Evolutionary conservation across 768 basidiomycete genomes (phyloP).

Genomic region (Kondoa malvinella): DNA sequence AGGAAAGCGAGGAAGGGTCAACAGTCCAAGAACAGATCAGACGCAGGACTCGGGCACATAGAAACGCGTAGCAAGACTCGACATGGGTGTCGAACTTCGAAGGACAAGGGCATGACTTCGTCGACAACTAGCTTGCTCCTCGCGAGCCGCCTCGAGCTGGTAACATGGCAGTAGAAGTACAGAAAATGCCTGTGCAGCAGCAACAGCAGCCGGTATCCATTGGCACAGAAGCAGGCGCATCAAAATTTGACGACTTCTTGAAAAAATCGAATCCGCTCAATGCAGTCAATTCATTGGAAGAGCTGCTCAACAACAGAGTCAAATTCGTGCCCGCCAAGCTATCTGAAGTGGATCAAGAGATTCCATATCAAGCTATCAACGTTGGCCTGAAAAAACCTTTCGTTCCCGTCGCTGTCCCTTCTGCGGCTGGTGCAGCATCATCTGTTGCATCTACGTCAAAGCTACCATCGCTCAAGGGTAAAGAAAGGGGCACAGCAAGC

Average conservation of each 20-base stretch:
- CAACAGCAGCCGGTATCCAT: background rate
- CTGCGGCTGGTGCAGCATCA: background rate
- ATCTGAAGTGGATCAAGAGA: background rate
- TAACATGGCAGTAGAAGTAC: background rate
- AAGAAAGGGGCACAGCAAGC: background rate
- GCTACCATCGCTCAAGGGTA: background rate
- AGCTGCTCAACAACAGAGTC: background rate
- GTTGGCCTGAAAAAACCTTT: background rate
- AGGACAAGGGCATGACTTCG: too few species aligned
- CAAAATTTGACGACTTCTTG: too few species aligned
- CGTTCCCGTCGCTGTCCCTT: background rate
- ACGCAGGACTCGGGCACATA: too few species aligned
- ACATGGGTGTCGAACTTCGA: too few species aligned
- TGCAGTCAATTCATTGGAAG: background rate
- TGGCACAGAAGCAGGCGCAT: background rate
- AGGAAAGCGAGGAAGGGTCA: too few species aligned
- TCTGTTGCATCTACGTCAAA: background rate
- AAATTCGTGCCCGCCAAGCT: background rate
- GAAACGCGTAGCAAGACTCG: too few species aligned
- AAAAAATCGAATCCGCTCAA: background rate
- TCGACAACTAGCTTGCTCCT: too few species aligned
- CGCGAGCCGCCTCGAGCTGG: background rate
- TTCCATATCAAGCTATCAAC: conserved; percentile 4
- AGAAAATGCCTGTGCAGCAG: background rate
- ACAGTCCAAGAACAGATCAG: too few species aligned